Base-by-base conservation (phyloP, 805 yeast species). In the Yarrowia osloensis region DNA sequence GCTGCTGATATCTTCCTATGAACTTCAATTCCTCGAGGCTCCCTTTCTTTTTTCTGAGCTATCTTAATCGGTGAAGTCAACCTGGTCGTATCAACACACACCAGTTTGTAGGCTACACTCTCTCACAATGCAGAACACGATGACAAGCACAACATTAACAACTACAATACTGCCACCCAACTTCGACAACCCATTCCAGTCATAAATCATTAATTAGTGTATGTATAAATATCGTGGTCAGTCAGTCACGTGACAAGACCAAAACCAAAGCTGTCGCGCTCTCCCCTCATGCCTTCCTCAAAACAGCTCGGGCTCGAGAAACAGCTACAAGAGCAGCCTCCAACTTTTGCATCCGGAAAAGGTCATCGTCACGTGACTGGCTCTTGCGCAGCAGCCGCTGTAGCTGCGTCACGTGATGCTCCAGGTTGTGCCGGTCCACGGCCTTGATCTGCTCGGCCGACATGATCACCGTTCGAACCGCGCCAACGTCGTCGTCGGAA, bases 401-500 rank as follows among this genome's bases (percentile, higher is more conserved):
- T 5, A 74, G 37, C 49, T 40, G 47, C 1, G 29, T 57, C 35
- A 57, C 63, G 26, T 57, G 49, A 19, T 39, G 63, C 37, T 39
- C 49, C 12, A 57, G 49, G 7, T 57, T 26, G 26, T 15, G 24
- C 4, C 49, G 12, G 49, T 40, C 49, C 13, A 37, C 63, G 2
- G 47, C 19, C 37, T 57, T 57, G 35, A 57, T 50, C 37, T 50
- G 57, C 17, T 50, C 57, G n/a, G 57, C 40, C 3, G 57, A 50
- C 57, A 50, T 31, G 11, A 31, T 31, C 57, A 50, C 29, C 13
- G 40, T 50, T 15, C 15, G 57, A 19, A 50, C 40, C 2, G 40
- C 28, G 6, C 26, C 55, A 49, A 19, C 21, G 7, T 49, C 57
- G 40, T 50, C 57, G 26, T 50, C 57, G 15, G 57, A 50, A 29